These are phyloP conservation scores for Flaveria sonorensis DNA, from an alignment of 129 eudicot species.

Conservation along the genomic window DNA sequence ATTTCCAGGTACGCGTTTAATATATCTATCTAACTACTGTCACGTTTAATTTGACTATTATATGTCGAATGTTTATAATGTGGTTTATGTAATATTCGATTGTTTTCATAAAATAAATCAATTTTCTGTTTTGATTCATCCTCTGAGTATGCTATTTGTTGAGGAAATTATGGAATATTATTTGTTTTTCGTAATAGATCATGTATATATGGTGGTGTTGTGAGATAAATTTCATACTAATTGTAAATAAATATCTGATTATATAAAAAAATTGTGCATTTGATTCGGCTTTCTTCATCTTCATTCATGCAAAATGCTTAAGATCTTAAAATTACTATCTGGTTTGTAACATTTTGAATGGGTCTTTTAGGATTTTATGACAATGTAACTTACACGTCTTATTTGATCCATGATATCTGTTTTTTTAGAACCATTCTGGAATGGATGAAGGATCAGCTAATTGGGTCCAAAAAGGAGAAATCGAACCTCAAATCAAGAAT, in stretches of 20 bases:
- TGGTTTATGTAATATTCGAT: not conserved
- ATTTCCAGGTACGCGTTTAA: constrained; percentile 25
- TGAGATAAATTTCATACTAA: no score
- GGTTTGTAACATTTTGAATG: not conserved
- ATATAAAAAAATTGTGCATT: not conserved
- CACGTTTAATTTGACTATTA: not conserved
- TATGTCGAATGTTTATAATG: not conserved
- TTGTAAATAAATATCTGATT: no score
- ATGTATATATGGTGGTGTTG: not conserved
- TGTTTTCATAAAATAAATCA: not conserved
- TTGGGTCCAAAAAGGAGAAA: constrained; percentile 29
- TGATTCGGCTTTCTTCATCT: not conserved
- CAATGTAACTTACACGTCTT: not conserved
- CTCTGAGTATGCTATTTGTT: no score
- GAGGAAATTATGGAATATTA: not conserved
- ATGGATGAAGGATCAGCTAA: constrained; percentile 54
- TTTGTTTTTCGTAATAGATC: not conserved
- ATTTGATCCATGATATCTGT: not conserved
- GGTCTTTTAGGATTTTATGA: not conserved
- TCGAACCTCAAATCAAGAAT: constrained; percentile 9
- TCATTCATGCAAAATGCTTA: not conserved
- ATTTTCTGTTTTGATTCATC: no score
- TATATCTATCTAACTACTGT: not conserved
- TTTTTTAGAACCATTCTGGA: constrained; percentile 15
- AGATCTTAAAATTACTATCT: not conserved